Evolutionary conservation across 2,329 filamentous ascomycete species (phyloP).

Genomic region (Calonectria pseudoreteaudii): DNA sequence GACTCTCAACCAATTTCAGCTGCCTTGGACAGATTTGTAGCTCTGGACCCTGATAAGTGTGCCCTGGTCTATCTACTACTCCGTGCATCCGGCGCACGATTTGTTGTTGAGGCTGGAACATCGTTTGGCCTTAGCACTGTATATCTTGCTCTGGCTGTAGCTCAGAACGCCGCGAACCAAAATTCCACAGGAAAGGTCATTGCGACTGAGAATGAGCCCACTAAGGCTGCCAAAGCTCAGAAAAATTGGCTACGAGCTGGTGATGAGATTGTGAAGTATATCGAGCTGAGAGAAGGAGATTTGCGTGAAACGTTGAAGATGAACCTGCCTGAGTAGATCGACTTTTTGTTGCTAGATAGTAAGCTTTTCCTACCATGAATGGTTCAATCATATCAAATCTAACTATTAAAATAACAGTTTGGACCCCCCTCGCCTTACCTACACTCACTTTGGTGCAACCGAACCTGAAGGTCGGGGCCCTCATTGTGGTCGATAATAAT

Average conservation of each 20-base stretch:
- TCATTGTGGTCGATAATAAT: conserved; percentile 64
- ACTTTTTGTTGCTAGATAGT: conserved; percentile 72
- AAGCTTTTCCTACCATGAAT: conserved; percentile 45
- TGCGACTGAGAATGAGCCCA: conserved; percentile 69
- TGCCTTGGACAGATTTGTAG: conserved; percentile 66
- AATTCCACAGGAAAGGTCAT: conserved; percentile 56
- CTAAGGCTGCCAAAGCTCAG: conserved; percentile 63
- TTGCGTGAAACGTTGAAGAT: conserved; percentile 63
- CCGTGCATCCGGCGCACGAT: conserved; percentile 59
- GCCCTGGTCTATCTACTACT: conserved; percentile 67
- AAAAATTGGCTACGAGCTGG: conserved; percentile 66
- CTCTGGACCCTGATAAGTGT: conserved; percentile 69
- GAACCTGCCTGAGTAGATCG: conserved; percentile 60
- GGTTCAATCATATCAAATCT: background rate
- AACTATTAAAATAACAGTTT: conserved; percentile 55
- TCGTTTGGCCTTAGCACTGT: conserved; percentile 72
- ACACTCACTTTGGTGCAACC: conserved; percentile 60
- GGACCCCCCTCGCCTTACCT: conserved; percentile 66
- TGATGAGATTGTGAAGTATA: conserved; percentile 58
- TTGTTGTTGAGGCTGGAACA: conserved; percentile 70
- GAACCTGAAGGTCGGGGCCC: conserved; percentile 57
- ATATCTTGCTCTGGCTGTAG: conserved; percentile 69
- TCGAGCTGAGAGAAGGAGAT: conserved; percentile 70
- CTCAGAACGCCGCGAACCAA: conserved; percentile 53
- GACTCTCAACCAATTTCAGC: conserved; percentile 25